Conservation (phyloP, 2,329 filamentous ascomycete genomes). For the Microthyrium microscopicum region DNA sequence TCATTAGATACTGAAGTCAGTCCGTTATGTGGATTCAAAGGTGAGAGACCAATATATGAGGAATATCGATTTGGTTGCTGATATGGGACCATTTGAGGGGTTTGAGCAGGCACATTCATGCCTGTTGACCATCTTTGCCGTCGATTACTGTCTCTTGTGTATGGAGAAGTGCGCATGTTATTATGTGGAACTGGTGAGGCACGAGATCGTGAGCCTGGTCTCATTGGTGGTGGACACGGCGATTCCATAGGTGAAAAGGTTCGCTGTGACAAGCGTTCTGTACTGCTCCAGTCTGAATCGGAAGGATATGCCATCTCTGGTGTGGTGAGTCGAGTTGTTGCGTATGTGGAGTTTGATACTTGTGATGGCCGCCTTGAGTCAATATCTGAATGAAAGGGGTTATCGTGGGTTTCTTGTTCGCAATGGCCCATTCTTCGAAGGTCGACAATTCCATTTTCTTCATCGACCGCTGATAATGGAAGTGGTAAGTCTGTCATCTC, state of each 20-base stretch:
- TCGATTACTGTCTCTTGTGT: conserved; percentile 48
- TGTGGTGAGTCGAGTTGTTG: conserved; percentile 40
- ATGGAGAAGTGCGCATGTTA: conserved; percentile 53
- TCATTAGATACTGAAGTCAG: conserved; percentile 21
- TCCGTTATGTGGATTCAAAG: conserved; percentile 28
- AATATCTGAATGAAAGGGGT: conserved; percentile 25
- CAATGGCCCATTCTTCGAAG: conserved; percentile 19
- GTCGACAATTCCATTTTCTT: conserved; percentile 25
- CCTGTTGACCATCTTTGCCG: conserved; percentile 67
- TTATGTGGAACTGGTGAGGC: conserved; percentile 58
- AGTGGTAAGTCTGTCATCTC: background rate
- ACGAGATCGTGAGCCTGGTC: conserved; percentile 47
- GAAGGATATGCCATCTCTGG: conserved; percentile 50
- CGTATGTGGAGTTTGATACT: conserved; percentile 57
- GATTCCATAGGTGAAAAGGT: conserved; percentile 59
- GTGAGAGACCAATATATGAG: conserved; percentile 42
- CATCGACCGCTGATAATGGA: conserved; percentile 19
- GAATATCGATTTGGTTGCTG: conserved; percentile 42
- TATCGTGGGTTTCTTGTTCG: conserved; percentile 16
- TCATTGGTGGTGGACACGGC: conserved; percentile 38
- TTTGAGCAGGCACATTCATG: conserved; percentile 44
- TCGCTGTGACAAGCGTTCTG: conserved; percentile 53
- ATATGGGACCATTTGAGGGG: conserved; percentile 38
- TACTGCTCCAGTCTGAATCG: conserved; percentile 35
- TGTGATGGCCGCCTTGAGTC: conserved; percentile 50